Conservation (phyloP, 1,139 yeast genomes). For the Suhomyces ambrosiae region DNA sequence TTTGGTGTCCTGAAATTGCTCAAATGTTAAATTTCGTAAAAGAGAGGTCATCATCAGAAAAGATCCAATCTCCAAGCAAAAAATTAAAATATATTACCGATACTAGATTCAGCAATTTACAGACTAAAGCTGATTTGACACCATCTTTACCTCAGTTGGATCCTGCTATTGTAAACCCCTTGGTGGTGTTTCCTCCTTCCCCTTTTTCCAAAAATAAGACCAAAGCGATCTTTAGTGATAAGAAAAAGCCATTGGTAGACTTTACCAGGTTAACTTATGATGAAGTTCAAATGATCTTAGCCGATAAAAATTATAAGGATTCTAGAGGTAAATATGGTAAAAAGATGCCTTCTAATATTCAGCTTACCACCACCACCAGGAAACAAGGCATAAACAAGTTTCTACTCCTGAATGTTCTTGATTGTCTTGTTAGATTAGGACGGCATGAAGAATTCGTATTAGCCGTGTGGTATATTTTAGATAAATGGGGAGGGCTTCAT, state of each 20-base stretch:
- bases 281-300: constrained; percentile 21
- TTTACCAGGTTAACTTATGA: constrained; percentile 29
- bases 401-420: constrained; percentile 33
- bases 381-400: constrained; percentile 32
- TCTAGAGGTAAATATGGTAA: constrained; percentile 28
- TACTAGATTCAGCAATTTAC: constrained; percentile 12
- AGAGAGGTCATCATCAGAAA: background rate
- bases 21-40: constrained; percentile 21
- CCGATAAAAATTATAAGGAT: constrained; percentile 20
- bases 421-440: constrained; percentile 37
- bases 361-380: constrained; percentile 7
- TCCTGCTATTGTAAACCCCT: constrained; percentile 28
- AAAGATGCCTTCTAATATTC: constrained; percentile 17
- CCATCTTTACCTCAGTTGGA: constrained; percentile 7
- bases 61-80: constrained; percentile 7
- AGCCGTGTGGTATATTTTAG: constrained; percentile 33
- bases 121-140: background rate
- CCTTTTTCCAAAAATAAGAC: constrained; percentile 27
- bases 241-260: constrained; percentile 34
- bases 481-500: constrained; percentile 33
- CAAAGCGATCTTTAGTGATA: constrained; percentile 26
- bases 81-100: constrained; percentile 20
- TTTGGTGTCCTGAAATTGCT: constrained; percentile 40
- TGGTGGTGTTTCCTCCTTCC: constrained; percentile 36
- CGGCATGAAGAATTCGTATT: constrained; percentile 32